Evolutionary conservation across 352 stramenopile species (phyloP).

Genomic region (Globisporangium barbulae): DNA sequence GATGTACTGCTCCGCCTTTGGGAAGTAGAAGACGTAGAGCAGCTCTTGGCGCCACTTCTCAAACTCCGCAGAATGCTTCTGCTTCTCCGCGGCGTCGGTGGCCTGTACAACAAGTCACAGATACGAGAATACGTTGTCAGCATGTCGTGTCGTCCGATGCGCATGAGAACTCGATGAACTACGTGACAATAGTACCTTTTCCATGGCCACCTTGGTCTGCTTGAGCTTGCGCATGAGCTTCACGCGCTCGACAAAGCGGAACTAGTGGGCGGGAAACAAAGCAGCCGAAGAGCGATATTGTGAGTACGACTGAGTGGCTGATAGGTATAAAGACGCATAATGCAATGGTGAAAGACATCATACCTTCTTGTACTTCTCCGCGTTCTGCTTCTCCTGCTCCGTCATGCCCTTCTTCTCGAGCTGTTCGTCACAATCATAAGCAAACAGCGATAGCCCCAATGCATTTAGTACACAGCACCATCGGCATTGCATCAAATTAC

Average conservation of each 20-base stretch:
- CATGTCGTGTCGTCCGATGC: background rate
- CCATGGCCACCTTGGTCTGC: constrained; percentile 44
- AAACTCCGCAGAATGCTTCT: constrained; percentile 34
- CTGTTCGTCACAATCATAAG: constrained; percentile 15
- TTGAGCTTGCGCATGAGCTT: constrained; percentile 83
- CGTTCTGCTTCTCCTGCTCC: constrained; percentile 63
- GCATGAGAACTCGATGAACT: no score
- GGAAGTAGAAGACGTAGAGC: constrained; percentile 85
- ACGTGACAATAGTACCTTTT: no score
- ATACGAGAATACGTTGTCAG: background rate
- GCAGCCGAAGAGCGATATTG: background rate
- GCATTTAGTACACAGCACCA: background rate
- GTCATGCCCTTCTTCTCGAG: constrained; percentile 44
- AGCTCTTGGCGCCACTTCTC: constrained; percentile 55
- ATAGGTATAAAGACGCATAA: background rate
- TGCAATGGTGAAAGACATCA: background rate
- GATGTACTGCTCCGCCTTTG: constrained; percentile 65
- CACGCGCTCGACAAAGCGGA: constrained; percentile 79
- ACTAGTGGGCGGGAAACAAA: constrained; percentile 23
- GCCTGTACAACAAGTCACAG: constrained; percentile 22
- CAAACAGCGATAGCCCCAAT: background rate
- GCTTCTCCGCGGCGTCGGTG: constrained; percentile 36
- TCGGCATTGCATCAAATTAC: background rate
- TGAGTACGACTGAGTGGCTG: background rate
- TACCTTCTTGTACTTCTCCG: constrained; percentile 81